A percentile compares a stretch with the other conserved stretches of the same genome.
phyloP scores from a whole-genome alignment of 2,329 filamentous ascomycete species.

The Coleophoma eucalyptorum region DNA sequence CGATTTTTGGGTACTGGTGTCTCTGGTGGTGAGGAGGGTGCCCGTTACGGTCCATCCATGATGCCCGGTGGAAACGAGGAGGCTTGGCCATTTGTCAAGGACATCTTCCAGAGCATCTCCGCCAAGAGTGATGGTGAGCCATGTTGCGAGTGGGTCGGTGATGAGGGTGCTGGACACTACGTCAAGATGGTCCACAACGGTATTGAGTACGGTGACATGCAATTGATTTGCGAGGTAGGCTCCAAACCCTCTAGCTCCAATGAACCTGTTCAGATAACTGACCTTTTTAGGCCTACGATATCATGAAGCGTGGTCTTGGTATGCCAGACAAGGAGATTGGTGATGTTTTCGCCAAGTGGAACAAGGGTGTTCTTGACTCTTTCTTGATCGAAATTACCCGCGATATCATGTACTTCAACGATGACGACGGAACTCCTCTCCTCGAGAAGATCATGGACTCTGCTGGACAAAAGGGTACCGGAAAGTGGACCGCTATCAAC shows the following conservation, averaged over 20 bases:
- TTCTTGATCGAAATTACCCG: conserved; percentile 99
- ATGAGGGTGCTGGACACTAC: conserved; percentile 99
- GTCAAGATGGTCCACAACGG: conserved; percentile 99
- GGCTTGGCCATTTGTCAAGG: conserved; percentile 98
- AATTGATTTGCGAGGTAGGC: conserved; percentile 95
- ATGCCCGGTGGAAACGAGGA: conserved; percentile 99
- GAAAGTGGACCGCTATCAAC: conserved; percentile 99
- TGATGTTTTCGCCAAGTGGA: conserved; percentile 93
- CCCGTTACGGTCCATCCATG: conserved; percentile 92
- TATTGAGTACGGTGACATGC: conserved; percentile 99
- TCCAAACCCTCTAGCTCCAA: too few species aligned
- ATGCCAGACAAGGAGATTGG: conserved; percentile 91
- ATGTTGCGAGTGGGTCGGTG: conserved; percentile 99
- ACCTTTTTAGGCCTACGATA: conserved; percentile 81
- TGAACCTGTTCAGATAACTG: conserved; percentile 3
- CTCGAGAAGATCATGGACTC: conserved; percentile 99
- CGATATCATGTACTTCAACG: conserved; percentile 97
- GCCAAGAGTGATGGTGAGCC: conserved; percentile 97
- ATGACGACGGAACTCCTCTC: conserved; percentile 84
- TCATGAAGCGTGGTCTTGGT: conserved; percentile 97
- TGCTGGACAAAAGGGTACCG: conserved; percentile 98
- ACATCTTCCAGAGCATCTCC: conserved; percentile 96
- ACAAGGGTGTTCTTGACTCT: conserved; percentile 96
- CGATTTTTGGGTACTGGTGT: conserved; percentile 96
- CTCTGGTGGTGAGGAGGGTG: conserved; percentile 98